A percentile compares a stretch with the other conserved stretches of the same genome.
These are phyloP conservation scores for Cardamine chenopodiifolia DNA, from an alignment of 345 rosid species.

Conservation along the genomic window DNA sequence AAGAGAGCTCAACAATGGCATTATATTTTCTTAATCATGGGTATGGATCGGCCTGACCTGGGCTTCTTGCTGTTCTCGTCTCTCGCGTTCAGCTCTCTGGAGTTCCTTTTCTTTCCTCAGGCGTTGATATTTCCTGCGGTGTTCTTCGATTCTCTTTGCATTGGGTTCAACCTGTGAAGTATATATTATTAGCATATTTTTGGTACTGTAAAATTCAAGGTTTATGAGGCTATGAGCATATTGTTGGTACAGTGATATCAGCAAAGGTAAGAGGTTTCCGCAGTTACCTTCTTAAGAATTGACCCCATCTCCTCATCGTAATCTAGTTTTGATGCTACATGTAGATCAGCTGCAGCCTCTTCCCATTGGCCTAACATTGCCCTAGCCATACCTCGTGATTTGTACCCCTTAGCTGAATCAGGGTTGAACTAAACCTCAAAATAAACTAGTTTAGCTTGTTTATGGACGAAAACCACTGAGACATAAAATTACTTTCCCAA, in stretches of 20 bases:
- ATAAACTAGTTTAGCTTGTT: constrained; percentile 17
- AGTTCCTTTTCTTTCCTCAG: constrained; percentile 64
- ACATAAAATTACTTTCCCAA: neutral
- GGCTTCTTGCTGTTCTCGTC: constrained; percentile 51
- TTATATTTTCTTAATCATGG: constrained; percentile 10
- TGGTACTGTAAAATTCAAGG: neutral
- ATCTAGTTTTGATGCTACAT: constrained; percentile 78
- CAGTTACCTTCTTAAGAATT: constrained; percentile 68
- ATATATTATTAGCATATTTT: constrained; percentile 1
- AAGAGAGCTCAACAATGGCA: constrained; percentile 4
- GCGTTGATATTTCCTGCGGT: constrained; percentile 70
- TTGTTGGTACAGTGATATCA: constrained; percentile 8
- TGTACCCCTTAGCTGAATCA: constrained; percentile 86
- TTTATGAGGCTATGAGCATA: constrained; percentile 13
- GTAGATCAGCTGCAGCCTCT: constrained; percentile 78
- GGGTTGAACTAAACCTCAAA: constrained; percentile 66
- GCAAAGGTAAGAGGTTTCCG: constrained; percentile 10
- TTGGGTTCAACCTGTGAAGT: constrained; percentile 78
- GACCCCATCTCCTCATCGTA: constrained; percentile 76
- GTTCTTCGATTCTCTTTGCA: constrained; percentile 71
- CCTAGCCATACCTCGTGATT: constrained; percentile 80
- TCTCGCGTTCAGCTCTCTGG: constrained; percentile 55
- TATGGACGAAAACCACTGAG: constrained; percentile 6
- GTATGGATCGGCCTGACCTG: constrained; percentile 44
- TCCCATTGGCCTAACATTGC: constrained; percentile 81